Conservation (phyloP, 2,329 filamentous ascomycete species). For the Biscogniauxia mediterranea region DNA sequence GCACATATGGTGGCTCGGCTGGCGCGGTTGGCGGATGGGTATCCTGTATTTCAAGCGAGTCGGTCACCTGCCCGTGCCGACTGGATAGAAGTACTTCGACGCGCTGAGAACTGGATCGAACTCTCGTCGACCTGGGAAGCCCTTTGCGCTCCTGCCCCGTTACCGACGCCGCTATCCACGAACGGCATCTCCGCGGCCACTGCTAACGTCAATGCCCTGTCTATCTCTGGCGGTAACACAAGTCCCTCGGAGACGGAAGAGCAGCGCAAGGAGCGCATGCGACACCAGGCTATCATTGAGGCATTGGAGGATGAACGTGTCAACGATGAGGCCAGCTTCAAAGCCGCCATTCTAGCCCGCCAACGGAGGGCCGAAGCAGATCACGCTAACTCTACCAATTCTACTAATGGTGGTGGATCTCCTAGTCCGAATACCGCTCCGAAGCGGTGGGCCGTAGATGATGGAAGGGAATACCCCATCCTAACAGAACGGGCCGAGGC, state of each 20-base stretch:
- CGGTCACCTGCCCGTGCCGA: slow-evolving; percentile 71
- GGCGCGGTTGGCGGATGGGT: slow-evolving; percentile 71
- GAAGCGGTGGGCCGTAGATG: slow-evolving; percentile 63
- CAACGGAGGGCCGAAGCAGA: slow-evolving; percentile 60
- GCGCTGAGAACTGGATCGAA: slow-evolving; percentile 67
- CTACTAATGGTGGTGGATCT: slow-evolving; percentile 6
- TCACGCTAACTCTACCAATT: slow-evolving; percentile 22
- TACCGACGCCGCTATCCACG: slow-evolving; percentile 37
- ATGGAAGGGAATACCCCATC: slow-evolving; percentile 67
- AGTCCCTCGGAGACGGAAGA: slow-evolving; percentile 45
- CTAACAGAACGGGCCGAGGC: slow-evolving; percentile 67
- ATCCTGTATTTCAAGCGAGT: slow-evolving; percentile 74
- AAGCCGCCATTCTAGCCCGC: slow-evolving; percentile 59
- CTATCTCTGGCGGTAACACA: slow-evolving; percentile 32
- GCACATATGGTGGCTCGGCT: slow-evolving; percentile 79
- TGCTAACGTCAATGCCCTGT: slow-evolving; percentile 35
- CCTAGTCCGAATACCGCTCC: slow-evolving; percentile 24
- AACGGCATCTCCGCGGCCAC: slow-evolving; percentile 28
- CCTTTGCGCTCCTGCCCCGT: slow-evolving; percentile 62
- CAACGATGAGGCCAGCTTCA: slow-evolving; percentile 64
- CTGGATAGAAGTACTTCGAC: slow-evolving; percentile 74
- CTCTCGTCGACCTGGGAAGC: slow-evolving; percentile 66
- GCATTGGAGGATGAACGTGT: slow-evolving; percentile 67
- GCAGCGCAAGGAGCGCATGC: slow-evolving; percentile 57
- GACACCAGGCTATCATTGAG: slow-evolving; percentile 65